These are phyloP conservation scores for Delitschia confertaspora DNA, from an alignment of 495 filamentous ascomycete genomes.

Conservation along the genomic window DNA sequence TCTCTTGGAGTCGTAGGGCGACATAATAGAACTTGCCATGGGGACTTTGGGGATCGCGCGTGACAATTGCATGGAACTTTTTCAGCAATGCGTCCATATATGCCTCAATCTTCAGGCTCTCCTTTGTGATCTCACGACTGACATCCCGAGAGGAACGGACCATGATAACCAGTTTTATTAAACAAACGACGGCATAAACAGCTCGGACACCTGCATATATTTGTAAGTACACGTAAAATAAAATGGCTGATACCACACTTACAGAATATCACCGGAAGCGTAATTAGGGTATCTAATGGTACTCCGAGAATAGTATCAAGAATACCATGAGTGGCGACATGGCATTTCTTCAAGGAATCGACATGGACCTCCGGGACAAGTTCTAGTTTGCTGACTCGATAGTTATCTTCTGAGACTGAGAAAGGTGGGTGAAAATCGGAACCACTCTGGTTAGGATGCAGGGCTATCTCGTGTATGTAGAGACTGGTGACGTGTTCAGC, in stretches of 20 bases:
- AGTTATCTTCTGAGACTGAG: slow-evolving; percentile 11
- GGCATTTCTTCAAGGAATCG: slow-evolving; percentile 60
- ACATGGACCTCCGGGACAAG: slow-evolving; percentile 48
- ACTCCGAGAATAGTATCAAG: slow-evolving; percentile 60
- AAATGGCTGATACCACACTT: slow-evolving; percentile 8
- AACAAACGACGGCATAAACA: slow-evolving; percentile 70
- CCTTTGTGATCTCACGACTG: slow-evolving; percentile 65
- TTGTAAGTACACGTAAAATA: neutral
- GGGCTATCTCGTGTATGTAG: slow-evolving; percentile 80
- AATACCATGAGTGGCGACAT: slow-evolving; percentile 62
- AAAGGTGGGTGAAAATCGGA: slow-evolving; percentile 46
- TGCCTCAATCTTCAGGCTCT: slow-evolving; percentile 64
- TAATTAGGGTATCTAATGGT: slow-evolving; percentile 53
- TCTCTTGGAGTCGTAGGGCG: slow-evolving; percentile 60
- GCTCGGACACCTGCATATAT: slow-evolving; percentile 56
- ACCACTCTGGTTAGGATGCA: slow-evolving; percentile 60
- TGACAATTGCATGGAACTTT: slow-evolving; percentile 56
- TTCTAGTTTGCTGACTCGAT: slow-evolving; percentile 14
- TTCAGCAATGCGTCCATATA: slow-evolving; percentile 60
- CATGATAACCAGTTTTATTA: slow-evolving; percentile 83
- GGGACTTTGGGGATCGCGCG: slow-evolving; percentile 56
- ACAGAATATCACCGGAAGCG: slow-evolving; percentile 65
- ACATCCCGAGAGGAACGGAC: slow-evolving; percentile 60
- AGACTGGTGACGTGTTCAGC: slow-evolving; percentile 59
- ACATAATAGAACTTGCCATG: slow-evolving; percentile 71